Base-by-base conservation (phyloP, 208 protist genomes). In the Trypanosoma conorhini region DNA sequence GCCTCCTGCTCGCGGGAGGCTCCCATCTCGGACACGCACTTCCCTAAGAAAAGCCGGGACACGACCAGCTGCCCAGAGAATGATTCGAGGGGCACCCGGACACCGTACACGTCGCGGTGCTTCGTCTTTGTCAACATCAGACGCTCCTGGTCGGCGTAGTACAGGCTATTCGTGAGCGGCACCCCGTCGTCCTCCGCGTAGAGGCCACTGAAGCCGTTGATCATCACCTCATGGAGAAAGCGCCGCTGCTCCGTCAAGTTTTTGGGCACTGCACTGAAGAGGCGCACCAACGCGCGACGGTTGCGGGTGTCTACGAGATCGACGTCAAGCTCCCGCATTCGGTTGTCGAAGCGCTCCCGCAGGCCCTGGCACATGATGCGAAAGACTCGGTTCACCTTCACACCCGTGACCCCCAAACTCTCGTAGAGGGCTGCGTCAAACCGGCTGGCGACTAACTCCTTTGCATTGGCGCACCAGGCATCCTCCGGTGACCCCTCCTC, bases 101-200 rank as follows among this genome's bases (percentile, higher is more conserved):
- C 40, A 24, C 78, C 79, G n/a, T 56, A 57, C 12, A 92, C 62
- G 40, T 84, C 57, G 9, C 77, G 62, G 22, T n/a, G 15, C 15
- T 63, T 51, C 31, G 70, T 63, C 24, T 62, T 66, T 42, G 74
- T 48, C 13, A 52, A 62, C 7, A 67, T 67, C 42, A 96, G 76
- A 10, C 91, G 87, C 44, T 72, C 83, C 69, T 96, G 83, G 54
- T 98, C 91, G 5, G 88, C 87, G 58, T 91, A 79, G 69, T 89
- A 94, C 35, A 97, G 78, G 56, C 86, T 94, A 72, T 98, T 96
- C 7, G 88, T 95, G 5, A 98, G 76, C 0, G 92, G 86, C 5
- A 98, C 78, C 28, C 91, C 91, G 33, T 93, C 80, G n/a, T 74
- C 67, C 30, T 79, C 62, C 4, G 31, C 24, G 48, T 72, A 77